phyloP scores from a whole-genome alignment of 2,329 filamentous ascomycete species.

The Penicillium sp. region DNA sequence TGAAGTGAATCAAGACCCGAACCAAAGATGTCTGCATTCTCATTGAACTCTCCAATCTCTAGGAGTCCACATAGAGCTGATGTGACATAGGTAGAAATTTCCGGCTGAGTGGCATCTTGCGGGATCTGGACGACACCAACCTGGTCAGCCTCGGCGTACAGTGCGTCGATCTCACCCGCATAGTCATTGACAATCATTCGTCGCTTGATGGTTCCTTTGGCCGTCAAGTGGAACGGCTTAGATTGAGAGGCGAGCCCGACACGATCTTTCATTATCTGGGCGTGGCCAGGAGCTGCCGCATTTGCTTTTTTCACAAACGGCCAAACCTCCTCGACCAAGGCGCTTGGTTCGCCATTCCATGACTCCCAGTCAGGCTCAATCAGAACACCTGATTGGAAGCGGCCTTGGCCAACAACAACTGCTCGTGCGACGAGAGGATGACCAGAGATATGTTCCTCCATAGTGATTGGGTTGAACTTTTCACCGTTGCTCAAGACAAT shows the following conservation, averaged over 20 bases:
- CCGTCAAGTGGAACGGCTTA: slow-evolving; percentile 53
- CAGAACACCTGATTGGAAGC: slow-evolving; percentile 46
- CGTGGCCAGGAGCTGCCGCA: slow-evolving; percentile 44
- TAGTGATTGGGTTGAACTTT: slow-evolving; percentile 53
- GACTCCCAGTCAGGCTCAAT: slow-evolving; percentile 40
- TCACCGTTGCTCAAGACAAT: slow-evolving; percentile 54
- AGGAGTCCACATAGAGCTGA: slow-evolving; percentile 9
- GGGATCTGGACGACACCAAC: slow-evolving; percentile 15
- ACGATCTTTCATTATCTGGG: slow-evolving; percentile 49
- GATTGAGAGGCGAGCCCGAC: slow-evolving; percentile 48
- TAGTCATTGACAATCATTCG: slow-evolving; percentile 19
- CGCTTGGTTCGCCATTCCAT: slow-evolving; percentile 20
- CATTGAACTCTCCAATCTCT: not conserved
- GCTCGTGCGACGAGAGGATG: slow-evolving; percentile 43
- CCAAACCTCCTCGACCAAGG: slow-evolving; percentile 55
- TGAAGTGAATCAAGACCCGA: slow-evolving; percentile 25
- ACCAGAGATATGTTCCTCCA: slow-evolving; percentile 46
- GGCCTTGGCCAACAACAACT: slow-evolving; percentile 45
- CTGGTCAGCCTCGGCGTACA: slow-evolving; percentile 7
- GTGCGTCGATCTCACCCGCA: slow-evolving; percentile 18
- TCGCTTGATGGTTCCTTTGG: slow-evolving; percentile 46
- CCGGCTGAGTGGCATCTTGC: slow-evolving; percentile 1
- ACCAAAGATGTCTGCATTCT: slow-evolving; percentile 24
- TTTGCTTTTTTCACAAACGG: slow-evolving; percentile 53
- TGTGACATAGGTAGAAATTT: slow-evolving; percentile 12